These are phyloP conservation scores for Chamaecrista fasciculata DNA, from an alignment of 306 rosid species.

Conservation along the genomic window DNA sequence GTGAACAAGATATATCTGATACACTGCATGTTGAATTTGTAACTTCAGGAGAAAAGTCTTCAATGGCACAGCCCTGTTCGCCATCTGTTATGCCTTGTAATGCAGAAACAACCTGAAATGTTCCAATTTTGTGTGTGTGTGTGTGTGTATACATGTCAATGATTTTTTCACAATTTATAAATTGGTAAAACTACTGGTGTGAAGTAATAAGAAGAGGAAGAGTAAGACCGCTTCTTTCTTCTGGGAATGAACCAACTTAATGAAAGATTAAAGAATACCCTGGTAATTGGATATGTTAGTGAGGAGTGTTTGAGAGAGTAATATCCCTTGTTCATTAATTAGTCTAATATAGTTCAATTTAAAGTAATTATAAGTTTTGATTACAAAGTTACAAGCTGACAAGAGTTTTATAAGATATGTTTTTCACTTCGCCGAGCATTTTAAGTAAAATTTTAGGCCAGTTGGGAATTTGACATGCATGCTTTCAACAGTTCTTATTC, in stretches of 20 bases:
- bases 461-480: no score
- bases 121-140: background rate
- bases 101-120: constrained; percentile 15
- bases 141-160: no score
- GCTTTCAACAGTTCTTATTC: background rate
- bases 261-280: background rate
- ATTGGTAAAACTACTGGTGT: background rate
- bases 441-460: no score
- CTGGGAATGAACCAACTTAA: background rate
- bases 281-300: background rate
- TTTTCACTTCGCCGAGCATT: no score
- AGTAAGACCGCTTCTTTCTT: constrained; percentile 4
- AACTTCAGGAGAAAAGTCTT: background rate
- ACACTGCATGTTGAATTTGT: background rate
- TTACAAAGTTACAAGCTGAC: no score
- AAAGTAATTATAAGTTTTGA: background rate
- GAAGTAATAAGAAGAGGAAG: background rate
- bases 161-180: background rate
- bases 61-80: background rate
- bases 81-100: background rate
- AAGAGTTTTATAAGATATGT: no score
- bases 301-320: background rate
- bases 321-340: background rate
- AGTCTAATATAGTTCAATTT: background rate
- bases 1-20: background rate